Base-by-base conservation (phyloP, 2,329 filamentous ascomycete species). In the Phialocephala sp. region DNA sequence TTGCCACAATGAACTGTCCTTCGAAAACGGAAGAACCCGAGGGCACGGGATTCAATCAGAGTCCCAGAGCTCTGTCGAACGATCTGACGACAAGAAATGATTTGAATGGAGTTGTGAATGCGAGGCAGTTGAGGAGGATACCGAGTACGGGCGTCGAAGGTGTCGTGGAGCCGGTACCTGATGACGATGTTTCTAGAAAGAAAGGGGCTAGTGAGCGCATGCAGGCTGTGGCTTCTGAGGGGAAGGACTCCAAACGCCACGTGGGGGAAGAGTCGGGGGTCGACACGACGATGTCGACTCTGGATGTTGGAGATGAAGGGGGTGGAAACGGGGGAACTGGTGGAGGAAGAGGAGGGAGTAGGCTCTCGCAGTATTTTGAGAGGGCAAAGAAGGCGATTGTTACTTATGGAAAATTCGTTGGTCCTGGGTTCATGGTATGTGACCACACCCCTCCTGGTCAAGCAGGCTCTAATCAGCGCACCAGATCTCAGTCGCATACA, bases 81-180 rank as follows among this genome's bases (percentile, higher is more conserved):
- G 87, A 89, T 73, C 79, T 83, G 39, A 90, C 87, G 2, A 90
- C 87, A 6, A 80, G 85, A 64, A 84, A 85, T 69, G 87, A 89
- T 72, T 78, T 90, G 64, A 87, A 87, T 74, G 83, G 84, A 37
- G 82, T 88, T 65, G 85, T 84, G 45, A 89, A 88, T 74, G 79
- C 83, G 1, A 80, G 86, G 69, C 78, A 82, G n/a, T 79, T 83
- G 66, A 79, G 82, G 71, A 81, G 80, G 62, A 77, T 79, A 68
- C 75, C 77, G 67, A 72, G 77, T 67, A 73, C 74, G 58, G 74
- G 74, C 22, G 68, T 77, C 35, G 74, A 77, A 57, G 71, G 67
- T 54, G 64, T 67, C 27, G 66, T 70, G 43, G 71, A 72, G 39
- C 61, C 64, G 18, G 63, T 65, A 4, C 65, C 68, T 22, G 68